Conservation (phyloP, 768 basidiomycete genomes). For the Tylopilus plumbeoviolaceoides region DNA sequence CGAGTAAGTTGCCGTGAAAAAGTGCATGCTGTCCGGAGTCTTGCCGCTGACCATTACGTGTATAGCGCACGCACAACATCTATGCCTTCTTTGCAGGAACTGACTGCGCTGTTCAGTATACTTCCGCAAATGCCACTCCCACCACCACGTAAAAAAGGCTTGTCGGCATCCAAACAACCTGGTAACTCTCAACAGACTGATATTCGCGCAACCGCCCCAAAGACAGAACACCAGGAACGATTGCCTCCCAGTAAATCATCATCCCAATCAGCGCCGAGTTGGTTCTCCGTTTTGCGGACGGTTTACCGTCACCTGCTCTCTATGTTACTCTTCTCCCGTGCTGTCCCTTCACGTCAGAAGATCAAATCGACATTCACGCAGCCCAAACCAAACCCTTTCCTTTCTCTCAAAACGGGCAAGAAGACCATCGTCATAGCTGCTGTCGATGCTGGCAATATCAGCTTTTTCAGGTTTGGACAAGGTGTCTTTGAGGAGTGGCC, state of each 20-base stretch:
- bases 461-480: constrained; percentile 81
- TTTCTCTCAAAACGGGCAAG: constrained; percentile 78
- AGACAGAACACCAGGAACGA: neutral
- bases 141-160: constrained; percentile 43
- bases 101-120: constrained; percentile 64
- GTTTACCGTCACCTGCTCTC: constrained; percentile 6
- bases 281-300: neutral
- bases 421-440: too few relatives aligned
- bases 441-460: too few relatives aligned
- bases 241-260: neutral
- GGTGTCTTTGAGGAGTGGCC: constrained; percentile 85
- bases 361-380: constrained; percentile 26
- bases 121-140: constrained; percentile 64
- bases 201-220: constrained; percentile 3
- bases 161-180: constrained; percentile 1
- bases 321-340: neutral
- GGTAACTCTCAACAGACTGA: neutral
- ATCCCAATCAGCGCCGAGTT: neutral
- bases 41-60: constrained; percentile 3
- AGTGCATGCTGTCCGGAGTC: too few relatives aligned
- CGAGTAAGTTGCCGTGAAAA: constrained; percentile 50
- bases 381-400: constrained; percentile 66
- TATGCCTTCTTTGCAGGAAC: constrained; percentile 78
- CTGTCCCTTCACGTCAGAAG: constrained; percentile 12
- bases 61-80: constrained; percentile 75